Conservation (phyloP, 768 basidiomycete species). For the Crucibulum laeve region DNA sequence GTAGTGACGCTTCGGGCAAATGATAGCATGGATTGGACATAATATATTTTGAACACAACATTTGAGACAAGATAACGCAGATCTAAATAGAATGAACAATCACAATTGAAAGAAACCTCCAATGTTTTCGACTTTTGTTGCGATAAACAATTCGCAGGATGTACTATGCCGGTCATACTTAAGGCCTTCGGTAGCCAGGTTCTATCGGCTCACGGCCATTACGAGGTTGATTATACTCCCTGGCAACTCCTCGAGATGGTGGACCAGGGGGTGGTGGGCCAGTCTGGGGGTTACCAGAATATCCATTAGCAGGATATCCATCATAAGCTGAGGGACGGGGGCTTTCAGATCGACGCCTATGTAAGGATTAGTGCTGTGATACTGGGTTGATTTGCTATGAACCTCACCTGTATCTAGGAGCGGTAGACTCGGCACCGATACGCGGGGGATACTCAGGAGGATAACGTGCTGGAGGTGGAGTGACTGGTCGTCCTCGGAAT, state of each 20-base stretch:
- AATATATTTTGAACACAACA: too few species aligned
- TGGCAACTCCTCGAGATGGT: constrained; percentile 19
- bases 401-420: constrained; percentile 41
- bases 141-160: neutral
- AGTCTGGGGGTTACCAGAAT: constrained; percentile 33
- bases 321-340: constrained; percentile 48
- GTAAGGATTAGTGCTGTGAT: constrained; percentile 2
- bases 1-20: too few species aligned
- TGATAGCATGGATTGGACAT: too few species aligned
- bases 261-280: constrained; percentile 30
- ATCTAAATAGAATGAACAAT: constrained; percentile 8
- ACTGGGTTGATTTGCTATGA: constrained; percentile 1
- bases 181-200: constrained; percentile 37
- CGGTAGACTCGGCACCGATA: constrained; percentile 36
- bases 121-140: neutral
- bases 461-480: constrained; percentile 48
- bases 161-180: constrained; percentile 5
- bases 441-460: constrained; percentile 50
- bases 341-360: constrained; percentile 71
- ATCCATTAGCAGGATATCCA: constrained; percentile 54
- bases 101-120: constrained; percentile 2
- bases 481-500: constrained; percentile 50
- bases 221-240: constrained; percentile 45
- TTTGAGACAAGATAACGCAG: constrained; percentile 3
- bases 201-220: constrained; percentile 42